Evolutionary conservation across 768 basidiomycete genomes (phyloP).

Genomic region (Inosperma sp.): DNA sequence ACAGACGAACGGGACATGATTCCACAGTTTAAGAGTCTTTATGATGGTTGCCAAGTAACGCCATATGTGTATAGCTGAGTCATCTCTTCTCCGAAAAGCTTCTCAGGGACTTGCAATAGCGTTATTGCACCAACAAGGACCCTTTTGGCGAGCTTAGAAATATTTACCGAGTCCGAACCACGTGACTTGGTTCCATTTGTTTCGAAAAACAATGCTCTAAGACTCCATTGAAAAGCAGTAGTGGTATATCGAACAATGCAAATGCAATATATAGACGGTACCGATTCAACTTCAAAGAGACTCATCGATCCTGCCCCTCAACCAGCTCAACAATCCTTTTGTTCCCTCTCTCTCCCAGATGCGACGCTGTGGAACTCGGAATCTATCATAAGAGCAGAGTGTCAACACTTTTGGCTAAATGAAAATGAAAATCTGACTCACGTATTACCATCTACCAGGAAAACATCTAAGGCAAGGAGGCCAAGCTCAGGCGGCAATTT

Average conservation of each 20-base stretch:
- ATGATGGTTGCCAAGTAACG: too few relatives aligned
- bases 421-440: conserved; percentile 36
- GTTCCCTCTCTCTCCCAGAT: conserved; percentile 89
- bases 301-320: conserved; percentile 67
- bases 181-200: too few relatives aligned
- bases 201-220: too few relatives aligned
- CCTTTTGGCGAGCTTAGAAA: too few relatives aligned
- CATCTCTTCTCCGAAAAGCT: too few relatives aligned
- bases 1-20: too few relatives aligned
- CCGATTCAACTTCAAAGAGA: not conserved
- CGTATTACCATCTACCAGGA: conserved; percentile 82
- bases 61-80: too few relatives aligned
- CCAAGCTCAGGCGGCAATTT: conserved; percentile 68
- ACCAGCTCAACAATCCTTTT: conserved; percentile 74
- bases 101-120: too few relatives aligned
- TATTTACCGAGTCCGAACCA: too few relatives aligned
- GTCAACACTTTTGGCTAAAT: not conserved
- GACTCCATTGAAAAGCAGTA: not conserved
- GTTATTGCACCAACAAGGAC: too few relatives aligned
- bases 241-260: not conserved
- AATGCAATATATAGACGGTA: not conserved
- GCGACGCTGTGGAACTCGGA: conserved; percentile 73
- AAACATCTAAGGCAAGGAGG: conserved; percentile 70
- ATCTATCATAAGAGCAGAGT: conserved; percentile 38
- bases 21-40: too few relatives aligned